Evolutionary conservation across 306 rosid genomes (phyloP).

Genomic region (Ormosia emarginata): DNA sequence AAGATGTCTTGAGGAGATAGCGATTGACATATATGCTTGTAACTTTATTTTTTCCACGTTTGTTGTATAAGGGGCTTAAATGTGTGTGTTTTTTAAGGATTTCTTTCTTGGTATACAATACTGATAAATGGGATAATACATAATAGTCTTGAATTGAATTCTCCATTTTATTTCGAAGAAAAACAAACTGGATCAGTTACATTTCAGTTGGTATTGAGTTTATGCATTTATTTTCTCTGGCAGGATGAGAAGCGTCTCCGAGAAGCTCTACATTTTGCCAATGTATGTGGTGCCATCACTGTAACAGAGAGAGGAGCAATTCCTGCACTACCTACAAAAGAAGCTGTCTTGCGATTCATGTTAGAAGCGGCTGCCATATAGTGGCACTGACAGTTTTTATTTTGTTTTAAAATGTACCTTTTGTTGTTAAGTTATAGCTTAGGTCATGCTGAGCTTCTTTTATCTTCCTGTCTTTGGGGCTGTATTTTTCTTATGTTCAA

Average conservation of each 20-base stretch:
- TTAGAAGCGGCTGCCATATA: conserved; percentile 18
- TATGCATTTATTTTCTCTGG: background rate
- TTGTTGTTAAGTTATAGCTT: conserved; percentile 23
- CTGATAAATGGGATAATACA: background rate
- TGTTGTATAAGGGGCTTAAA: background rate
- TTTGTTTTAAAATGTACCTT: conserved; percentile 24
- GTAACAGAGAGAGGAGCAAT: conserved; percentile 84
- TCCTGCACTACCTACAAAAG: conserved; percentile 77
- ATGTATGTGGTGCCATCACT: conserved; percentile 76
- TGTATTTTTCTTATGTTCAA: conserved; percentile 16
- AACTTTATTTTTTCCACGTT: background rate
- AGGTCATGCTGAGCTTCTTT: conserved; percentile 11
- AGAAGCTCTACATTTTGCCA: conserved; percentile 70
- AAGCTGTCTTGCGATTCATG: conserved; percentile 51
- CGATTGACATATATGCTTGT: background rate
- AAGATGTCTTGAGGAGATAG: background rate
- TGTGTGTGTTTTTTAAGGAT: background rate
- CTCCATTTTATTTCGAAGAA: background rate
- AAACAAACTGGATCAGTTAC: background rate
- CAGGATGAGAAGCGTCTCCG: conserved; percentile 64
- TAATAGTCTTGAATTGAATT: background rate
- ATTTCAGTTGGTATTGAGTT: background rate
- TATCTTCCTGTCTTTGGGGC: background rate
- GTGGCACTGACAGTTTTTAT: background rate
- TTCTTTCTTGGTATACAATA: background rate